Evolutionary conservation across 1,284 basidiomycete genomes (phyloP).

Genomic region (Ganoderma leucocontextum): DNA sequence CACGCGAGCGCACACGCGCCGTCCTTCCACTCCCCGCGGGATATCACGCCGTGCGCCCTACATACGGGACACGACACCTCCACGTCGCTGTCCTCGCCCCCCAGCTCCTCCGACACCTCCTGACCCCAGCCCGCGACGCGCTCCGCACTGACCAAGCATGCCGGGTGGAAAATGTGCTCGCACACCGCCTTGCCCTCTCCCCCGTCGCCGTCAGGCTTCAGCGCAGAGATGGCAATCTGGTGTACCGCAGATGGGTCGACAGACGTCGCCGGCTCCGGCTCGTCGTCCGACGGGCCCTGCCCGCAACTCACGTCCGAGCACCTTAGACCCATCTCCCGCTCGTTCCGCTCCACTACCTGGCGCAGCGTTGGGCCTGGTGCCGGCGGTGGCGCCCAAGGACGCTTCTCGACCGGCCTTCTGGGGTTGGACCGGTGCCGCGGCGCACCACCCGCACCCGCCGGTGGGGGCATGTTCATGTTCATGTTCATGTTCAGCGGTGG

Average conservation of each 20-base stretch:
- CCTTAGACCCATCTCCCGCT: slow-evolving; percentile 72
- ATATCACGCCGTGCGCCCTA: slow-evolving; percentile 63
- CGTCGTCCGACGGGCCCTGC: slow-evolving; percentile 78
- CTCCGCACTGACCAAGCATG: slow-evolving; percentile 78
- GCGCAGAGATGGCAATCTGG: slow-evolving; percentile 54
- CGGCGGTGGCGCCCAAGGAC: slow-evolving; percentile 47
- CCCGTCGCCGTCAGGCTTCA: slow-evolving; percentile 29
- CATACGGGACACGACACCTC: slow-evolving; percentile 78
- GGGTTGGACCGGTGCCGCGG: slow-evolving; percentile 16
- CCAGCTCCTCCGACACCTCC: slow-evolving; percentile 49
- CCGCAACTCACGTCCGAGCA: slow-evolving; percentile 78
- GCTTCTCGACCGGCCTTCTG: slow-evolving; percentile 35
- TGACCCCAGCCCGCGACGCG: slow-evolving; percentile 69
- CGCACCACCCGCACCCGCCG: slow-evolving; percentile 7
- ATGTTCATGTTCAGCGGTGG: slow-evolving; percentile 19
- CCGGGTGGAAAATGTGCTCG: slow-evolving; percentile 70
- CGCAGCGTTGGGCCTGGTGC: slow-evolving; percentile 60
- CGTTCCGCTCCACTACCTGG: slow-evolving; percentile 67
- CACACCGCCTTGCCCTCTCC: slow-evolving; percentile 50
- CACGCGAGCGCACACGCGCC: slow-evolving; percentile 47
- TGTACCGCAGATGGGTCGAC: slow-evolving; percentile 44
- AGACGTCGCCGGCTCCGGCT: slow-evolving; percentile 64
- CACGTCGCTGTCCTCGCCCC: slow-evolving; percentile 45
- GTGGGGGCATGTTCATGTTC: slow-evolving; percentile 1
- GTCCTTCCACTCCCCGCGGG: slow-evolving; percentile 67